These are phyloP conservation scores for Calocybe gangraenosa DNA, from an alignment of 768 basidiomycete species.

Conservation along the genomic window DNA sequence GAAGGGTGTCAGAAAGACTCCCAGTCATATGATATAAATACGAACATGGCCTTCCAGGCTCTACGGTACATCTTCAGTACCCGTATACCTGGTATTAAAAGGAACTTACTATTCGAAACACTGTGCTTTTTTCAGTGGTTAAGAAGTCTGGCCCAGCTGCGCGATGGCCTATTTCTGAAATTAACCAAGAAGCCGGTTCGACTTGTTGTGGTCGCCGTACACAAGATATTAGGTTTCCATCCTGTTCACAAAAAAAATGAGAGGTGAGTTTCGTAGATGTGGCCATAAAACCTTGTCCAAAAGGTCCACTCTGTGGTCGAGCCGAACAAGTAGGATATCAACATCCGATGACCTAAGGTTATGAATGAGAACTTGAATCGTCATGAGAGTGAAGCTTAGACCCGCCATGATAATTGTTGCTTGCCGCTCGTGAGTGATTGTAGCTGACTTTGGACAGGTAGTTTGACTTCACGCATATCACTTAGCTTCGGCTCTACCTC, in stretches of 20 bases:
- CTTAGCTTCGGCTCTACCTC: too few relatives aligned
- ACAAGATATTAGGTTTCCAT: background rate
- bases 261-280: too few relatives aligned
- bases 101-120: constrained; percentile 12
- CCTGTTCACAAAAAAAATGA: background rate
- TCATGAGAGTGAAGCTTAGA: background rate
- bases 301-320: constrained; percentile 11
- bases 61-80: constrained; percentile 1
- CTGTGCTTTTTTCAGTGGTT: constrained; percentile 9
- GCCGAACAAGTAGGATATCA: constrained; percentile 7
- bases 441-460: background rate
- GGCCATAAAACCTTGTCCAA: constrained; percentile 9
- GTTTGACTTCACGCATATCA: background rate
- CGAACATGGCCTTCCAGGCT: constrained; percentile 8
- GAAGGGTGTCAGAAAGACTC: background rate
- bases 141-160: constrained; percentile 7
- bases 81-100: background rate
- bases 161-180: background rate
- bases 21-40: background rate
- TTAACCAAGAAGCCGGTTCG: constrained; percentile 8
- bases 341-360: constrained; percentile 11
- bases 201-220: constrained; percentile 11
- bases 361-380: background rate
- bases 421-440: constrained; percentile 1
- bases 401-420: constrained; percentile 12